Base-by-base conservation (phyloP, 306 rosid genomes). In the Fagus crenata region DNA sequence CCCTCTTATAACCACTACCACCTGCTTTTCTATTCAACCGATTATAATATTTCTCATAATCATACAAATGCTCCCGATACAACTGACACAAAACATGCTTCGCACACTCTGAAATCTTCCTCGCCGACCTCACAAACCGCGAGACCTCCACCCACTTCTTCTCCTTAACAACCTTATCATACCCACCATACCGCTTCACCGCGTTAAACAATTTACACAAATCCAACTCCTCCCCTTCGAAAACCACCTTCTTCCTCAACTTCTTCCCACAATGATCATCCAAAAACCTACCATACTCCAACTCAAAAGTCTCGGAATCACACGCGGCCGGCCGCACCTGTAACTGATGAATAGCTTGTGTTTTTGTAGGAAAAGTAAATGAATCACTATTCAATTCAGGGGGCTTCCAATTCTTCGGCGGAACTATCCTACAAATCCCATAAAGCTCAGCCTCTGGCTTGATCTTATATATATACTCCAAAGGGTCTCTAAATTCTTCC, bases 341-440 rank as follows among this genome's bases (percentile, higher is more conserved):
- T 67, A 95, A 76, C 77, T 92, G 93, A 56, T 95, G 98, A 84
- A 95, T 95, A 6, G 92, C 97, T 75, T 95, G 98, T 0, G 96
- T 89, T 53, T 95, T 95, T 0, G 98, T 95, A 1, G 96, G 97
- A 56, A 95, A 95, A 49, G 91, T 84, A 56, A 92, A 95, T 41
- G 82, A 51, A 67, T 90, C 83, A 35, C 88, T 79, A 79, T 87
- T 82, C 87, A 95, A 86, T 7, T 92, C 96, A 90, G 97, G 98
- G 63, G 98, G 97, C 77, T 92, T 92, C 98, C 98, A 95, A 63
- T 32, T 80, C 61, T 78, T 84, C 0, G 98, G 98, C 0, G 98
- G 98, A 9, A 95, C 96, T 79, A 95, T 95, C 89, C 79, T 92
- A 87, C 98, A 95, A 85, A 95, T 90, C 73, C 98, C 98, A 76